Evolutionary conservation across 1,284 basidiomycete genomes (phyloP).

Genomic region (Tremellales sp.): DNA sequence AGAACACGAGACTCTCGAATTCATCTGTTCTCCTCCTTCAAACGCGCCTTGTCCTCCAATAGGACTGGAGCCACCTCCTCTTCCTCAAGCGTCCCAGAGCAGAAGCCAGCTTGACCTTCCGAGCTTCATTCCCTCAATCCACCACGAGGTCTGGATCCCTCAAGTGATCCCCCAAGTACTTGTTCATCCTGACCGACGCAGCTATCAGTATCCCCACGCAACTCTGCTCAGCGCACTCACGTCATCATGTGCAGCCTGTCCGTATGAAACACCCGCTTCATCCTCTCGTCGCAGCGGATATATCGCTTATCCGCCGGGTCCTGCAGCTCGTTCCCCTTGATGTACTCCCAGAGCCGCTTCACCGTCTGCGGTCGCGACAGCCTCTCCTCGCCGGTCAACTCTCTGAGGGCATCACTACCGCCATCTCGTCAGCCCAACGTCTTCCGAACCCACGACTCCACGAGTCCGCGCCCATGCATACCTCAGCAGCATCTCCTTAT

Average conservation of each 20-base stretch:
- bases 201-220: background rate
- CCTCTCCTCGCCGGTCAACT: conserved; percentile 32
- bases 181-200: conserved; percentile 42
- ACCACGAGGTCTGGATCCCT: conserved; percentile 40
- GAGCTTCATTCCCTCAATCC: too few species aligned
- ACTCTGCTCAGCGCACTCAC: conserved; percentile 22
- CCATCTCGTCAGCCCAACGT: background rate
- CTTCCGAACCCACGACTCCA: background rate
- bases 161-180: conserved; percentile 39
- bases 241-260: conserved; percentile 51
- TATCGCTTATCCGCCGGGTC: conserved; percentile 52
- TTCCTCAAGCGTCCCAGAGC: too few species aligned
- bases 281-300: conserved; percentile 52
- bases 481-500: conserved; percentile 47
- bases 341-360: conserved; percentile 55
- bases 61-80: too few species aligned
- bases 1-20: too few species aligned
- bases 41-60: too few species aligned
- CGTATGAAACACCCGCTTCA: conserved; percentile 51
- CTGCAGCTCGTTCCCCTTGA: conserved; percentile 53
- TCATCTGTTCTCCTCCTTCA: too few species aligned
- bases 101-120: too few species aligned
- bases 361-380: conserved; percentile 52
- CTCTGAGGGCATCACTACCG: conserved; percentile 36
- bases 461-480: conserved; percentile 14